Conservation (phyloP, 2,329 filamentous ascomycete species). For the Fusarium citri region DNA sequence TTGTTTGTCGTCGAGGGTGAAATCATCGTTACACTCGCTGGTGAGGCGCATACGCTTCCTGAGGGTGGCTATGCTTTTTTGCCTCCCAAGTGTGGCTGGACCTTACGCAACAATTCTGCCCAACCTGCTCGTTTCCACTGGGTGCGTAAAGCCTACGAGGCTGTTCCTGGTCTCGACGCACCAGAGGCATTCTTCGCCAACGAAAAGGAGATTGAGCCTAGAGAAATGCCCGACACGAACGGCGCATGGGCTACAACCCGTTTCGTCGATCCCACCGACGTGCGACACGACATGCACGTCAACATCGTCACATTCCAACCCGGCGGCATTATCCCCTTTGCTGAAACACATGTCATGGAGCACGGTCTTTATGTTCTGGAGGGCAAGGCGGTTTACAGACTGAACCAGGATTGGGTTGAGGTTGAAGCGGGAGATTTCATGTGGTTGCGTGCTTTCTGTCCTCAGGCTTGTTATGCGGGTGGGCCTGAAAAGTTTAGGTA, state of each 20-base stretch:
- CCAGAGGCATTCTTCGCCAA: conserved; percentile 26
- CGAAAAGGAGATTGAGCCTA: conserved; percentile 20
- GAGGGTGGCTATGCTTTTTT: conserved; percentile 24
- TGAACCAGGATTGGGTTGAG: conserved; percentile 30
- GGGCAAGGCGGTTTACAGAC: conserved; percentile 26
- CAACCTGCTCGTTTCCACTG: conserved; percentile 24
- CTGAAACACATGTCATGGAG: conserved; percentile 33
- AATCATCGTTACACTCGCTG: conserved; percentile 15
- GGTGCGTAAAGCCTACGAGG: conserved; percentile 31
- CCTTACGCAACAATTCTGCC: conserved; percentile 23
- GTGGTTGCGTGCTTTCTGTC: conserved; percentile 30
- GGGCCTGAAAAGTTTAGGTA: conserved; percentile 29
- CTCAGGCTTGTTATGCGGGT: conserved; percentile 30
- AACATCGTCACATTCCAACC: conserved; percentile 31
- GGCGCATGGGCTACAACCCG: conserved; percentile 30
- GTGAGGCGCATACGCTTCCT: conserved; percentile 9
- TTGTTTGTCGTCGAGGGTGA: conserved; percentile 30
- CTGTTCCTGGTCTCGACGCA: conserved; percentile 16
- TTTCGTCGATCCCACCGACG: conserved; percentile 18
- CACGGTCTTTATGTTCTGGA: conserved; percentile 29
- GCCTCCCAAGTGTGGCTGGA: conserved; percentile 32
- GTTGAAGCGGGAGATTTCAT: conserved; percentile 30
- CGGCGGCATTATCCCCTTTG: conserved; percentile 22
- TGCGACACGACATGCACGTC: conserved; percentile 32
- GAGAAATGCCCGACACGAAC: conserved; percentile 27